A percentile compares a stretch with the other conserved stretches of the same genome.
Conservation (phyloP, 352 stramenopile genomes). For the Globisporangium splendens region DNA sequence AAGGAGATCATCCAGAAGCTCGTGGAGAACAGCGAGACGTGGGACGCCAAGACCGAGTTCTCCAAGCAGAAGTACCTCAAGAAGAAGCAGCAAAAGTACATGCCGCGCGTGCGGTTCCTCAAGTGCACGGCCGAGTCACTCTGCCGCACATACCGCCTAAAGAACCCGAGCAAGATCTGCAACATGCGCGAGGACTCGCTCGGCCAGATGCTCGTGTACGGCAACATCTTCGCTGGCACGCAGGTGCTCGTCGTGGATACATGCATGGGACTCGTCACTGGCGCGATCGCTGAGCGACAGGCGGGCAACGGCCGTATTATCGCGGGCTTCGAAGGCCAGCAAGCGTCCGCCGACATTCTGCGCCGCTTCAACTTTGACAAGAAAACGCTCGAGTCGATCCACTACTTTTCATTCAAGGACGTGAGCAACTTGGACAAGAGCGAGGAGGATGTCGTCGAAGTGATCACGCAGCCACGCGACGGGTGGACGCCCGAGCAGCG, state of each 20-base stretch:
- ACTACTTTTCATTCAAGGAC: constrained; percentile 71
- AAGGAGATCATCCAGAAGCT: constrained; percentile 91
- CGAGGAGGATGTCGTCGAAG: constrained; percentile 50
- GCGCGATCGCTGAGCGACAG: constrained; percentile 85
- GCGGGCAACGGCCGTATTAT: constrained; percentile 67
- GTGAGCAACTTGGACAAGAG: constrained; percentile 40
- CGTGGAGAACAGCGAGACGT: constrained; percentile 94
- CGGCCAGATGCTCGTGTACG: constrained; percentile 91
- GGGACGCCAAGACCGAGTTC: constrained; percentile 93
- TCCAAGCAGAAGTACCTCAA: constrained; percentile 97
- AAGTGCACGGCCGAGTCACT: constrained; percentile 88
- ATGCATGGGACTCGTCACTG: constrained; percentile 90
- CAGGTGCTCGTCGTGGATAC: constrained; percentile 92
- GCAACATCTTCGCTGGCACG: constrained; percentile 88
- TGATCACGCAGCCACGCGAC: constrained; percentile 41
- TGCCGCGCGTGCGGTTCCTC: constrained; percentile 79
- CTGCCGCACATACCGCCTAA: constrained; percentile 86
- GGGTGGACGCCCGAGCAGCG: constrained; percentile 59
- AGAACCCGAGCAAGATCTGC: constrained; percentile 89
- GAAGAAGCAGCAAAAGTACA: constrained; percentile 94
- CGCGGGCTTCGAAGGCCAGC: constrained; percentile 69
- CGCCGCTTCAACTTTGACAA: constrained; percentile 88
- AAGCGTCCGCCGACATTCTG: constrained; percentile 69
- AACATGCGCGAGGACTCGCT: constrained; percentile 92
- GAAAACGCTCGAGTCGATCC: constrained; percentile 63